Percentiles rank a stretch among this genome's conserved stretches.
These are phyloP conservation scores for Silybum marianum DNA, from an alignment of 129 eudicot genomes.

Conservation along the genomic window DNA sequence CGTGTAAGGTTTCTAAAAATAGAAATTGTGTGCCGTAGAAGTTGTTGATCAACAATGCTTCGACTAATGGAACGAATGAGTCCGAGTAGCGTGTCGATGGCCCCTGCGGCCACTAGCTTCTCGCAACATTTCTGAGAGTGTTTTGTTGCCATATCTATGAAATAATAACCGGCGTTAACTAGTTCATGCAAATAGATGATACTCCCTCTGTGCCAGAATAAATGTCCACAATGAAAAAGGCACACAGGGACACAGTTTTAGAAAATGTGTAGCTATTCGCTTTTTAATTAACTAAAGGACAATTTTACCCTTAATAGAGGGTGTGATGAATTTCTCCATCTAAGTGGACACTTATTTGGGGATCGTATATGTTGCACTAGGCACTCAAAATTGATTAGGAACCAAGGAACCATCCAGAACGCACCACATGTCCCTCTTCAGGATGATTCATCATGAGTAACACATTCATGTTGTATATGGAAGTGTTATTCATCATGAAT, in stretches of 20 bases:
- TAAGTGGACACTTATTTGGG: neutral
- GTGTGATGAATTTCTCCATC: neutral
- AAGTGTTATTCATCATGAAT: no score
- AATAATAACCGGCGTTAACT: neutral
- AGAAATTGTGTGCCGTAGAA: slow-evolving; percentile 70
- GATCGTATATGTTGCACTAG: neutral
- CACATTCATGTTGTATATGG: no score
- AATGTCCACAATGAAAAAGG: neutral
- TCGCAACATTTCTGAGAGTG: slow-evolving; percentile 86
- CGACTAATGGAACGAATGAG: slow-evolving; percentile 73
- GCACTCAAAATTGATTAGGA: no score
- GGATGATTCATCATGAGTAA: no score
- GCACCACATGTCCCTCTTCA: no score
- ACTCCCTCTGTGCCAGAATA: no score
- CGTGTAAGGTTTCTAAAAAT: slow-evolving; percentile 80
- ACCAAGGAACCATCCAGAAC: no score
- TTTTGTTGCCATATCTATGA: slow-evolving; percentile 80
- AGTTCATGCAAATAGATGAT: neutral
- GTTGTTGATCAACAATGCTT: slow-evolving; percentile 90
- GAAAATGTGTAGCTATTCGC: neutral
- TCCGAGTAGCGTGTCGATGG: slow-evolving; percentile 60
- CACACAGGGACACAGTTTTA: no score
- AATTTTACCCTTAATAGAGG: neutral
- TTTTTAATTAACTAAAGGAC: neutral
- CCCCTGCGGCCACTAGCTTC: slow-evolving; percentile 87